Conservation (phyloP, 1,284 basidiomycete species). For the Lignosus rhinocerotis region DNA sequence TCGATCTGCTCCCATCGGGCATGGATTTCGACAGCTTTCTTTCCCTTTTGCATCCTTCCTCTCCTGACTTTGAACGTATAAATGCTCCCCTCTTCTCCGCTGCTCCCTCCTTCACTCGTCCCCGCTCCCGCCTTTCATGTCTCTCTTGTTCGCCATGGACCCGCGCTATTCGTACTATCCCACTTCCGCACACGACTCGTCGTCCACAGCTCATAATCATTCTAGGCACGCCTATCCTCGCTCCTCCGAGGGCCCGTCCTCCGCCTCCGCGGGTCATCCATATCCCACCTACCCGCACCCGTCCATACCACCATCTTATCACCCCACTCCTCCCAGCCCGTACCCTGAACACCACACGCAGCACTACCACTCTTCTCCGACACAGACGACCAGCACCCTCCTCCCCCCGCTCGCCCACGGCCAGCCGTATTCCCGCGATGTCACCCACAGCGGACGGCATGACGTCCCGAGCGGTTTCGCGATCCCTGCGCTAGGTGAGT, state of each 20-base stretch:
- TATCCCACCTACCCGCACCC: slow-evolving; percentile 4
- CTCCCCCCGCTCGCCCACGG: slow-evolving; percentile 14
- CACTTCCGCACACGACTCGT: slow-evolving; percentile 10
- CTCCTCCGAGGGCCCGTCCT: slow-evolving; percentile 9
- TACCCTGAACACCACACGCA: slow-evolving; percentile 7
- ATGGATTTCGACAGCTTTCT: slow-evolving; percentile 20
- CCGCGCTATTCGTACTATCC: slow-evolving; percentile 19
- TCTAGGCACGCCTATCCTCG: slow-evolving; percentile 14
- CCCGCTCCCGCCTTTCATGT: slow-evolving; percentile 13
- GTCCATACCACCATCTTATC: slow-evolving; percentile 5
- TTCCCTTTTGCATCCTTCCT: slow-evolving; percentile 11
- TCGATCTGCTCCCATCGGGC: slow-evolving; percentile 25
- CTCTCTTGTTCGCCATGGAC: slow-evolving; percentile 20
- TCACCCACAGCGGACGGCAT: slow-evolving; percentile 14
- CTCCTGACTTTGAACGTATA: slow-evolving; percentile 8
- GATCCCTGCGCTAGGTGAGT: slow-evolving; percentile 15
- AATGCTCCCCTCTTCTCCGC: slow-evolving; percentile 7
- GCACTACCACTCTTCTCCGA: slow-evolving; percentile 10
- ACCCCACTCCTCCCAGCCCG: not conserved
- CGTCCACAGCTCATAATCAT: slow-evolving; percentile 2
- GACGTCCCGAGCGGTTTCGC: slow-evolving; percentile 16
- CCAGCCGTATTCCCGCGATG: slow-evolving; percentile 16
- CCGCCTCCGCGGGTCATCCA: slow-evolving; percentile 1
- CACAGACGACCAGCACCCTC: slow-evolving; percentile 9
- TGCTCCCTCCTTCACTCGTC: slow-evolving; percentile 1